phyloP scores from a whole-genome alignment of 148 eudicot species.

The Rheum nobile region DNA sequence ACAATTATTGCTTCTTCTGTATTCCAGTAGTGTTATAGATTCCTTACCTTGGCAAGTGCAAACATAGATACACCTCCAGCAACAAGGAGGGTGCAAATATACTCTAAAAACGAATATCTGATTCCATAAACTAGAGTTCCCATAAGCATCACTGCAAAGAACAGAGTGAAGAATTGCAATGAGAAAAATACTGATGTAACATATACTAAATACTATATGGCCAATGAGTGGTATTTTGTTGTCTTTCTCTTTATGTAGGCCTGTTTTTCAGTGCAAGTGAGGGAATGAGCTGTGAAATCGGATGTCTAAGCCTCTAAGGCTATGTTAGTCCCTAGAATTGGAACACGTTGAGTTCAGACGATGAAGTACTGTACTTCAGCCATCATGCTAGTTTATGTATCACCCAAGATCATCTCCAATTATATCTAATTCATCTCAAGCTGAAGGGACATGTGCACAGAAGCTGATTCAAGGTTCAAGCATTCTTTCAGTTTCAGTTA shows the following conservation, averaged over 20 bases:
- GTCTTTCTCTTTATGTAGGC: neutral
- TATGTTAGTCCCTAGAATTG: neutral
- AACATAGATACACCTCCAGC: constrained; percentile 88
- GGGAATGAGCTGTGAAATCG: neutral
- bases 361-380: neutral
- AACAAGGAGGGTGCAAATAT: constrained; percentile 67
- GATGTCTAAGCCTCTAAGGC: neutral
- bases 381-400: neutral
- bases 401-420: neutral
- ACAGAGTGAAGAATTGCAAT: neutral
- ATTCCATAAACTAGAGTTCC: constrained; percentile 69
- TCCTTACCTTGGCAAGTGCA: constrained; percentile 76
- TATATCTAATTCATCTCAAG: neutral
- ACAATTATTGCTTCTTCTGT: neutral
- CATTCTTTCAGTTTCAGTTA: neutral
- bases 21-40: neutral
- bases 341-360: neutral
- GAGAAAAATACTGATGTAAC: neutral
- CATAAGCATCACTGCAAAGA: constrained; percentile 79
- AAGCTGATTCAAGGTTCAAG: neutral
- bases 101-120: constrained; percentile 69
- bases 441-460: neutral
- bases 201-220: neutral
- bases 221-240: neutral
- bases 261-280: neutral